These are phyloP conservation scores for Metschnikowia dekortorum DNA, from an alignment of 805 yeast genomes.

Conservation along the genomic window DNA sequence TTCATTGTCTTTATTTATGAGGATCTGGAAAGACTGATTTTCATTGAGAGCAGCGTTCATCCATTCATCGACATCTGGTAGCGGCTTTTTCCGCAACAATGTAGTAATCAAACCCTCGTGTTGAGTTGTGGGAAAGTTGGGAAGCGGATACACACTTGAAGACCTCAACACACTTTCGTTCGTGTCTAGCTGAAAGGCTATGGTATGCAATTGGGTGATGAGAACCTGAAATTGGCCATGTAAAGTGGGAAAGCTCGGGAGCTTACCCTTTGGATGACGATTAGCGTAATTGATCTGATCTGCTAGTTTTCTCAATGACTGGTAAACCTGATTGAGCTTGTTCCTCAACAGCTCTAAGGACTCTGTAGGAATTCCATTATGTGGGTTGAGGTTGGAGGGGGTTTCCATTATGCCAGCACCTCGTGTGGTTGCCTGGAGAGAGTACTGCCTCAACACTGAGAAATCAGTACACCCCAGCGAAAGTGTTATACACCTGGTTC, in stretches of 20 bases:
- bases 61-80: slow-evolving; percentile 93
- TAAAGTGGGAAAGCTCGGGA: slow-evolving; percentile 55
- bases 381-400: slow-evolving; percentile 29
- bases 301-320: slow-evolving; percentile 34
- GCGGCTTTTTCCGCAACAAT: slow-evolving; percentile 74
- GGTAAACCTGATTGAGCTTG: slow-evolving; percentile 39
- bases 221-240: slow-evolving; percentile 83
- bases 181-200: slow-evolving; percentile 63
- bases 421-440: neutral
- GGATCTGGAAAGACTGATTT: slow-evolving; percentile 21
- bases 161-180: slow-evolving; percentile 55
- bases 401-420: slow-evolving; percentile 2
- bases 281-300: slow-evolving; percentile 35
- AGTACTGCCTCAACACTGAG: neutral
- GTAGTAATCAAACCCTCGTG: slow-evolving; percentile 83
- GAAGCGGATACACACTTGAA: slow-evolving; percentile 79
- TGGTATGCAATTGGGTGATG: slow-evolving; percentile 73
- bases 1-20: slow-evolving; percentile 48
- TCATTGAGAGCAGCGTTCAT: slow-evolving; percentile 35
- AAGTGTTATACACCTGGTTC: too few relatives aligned
- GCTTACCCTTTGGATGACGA: slow-evolving; percentile 33
- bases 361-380: slow-evolving; percentile 31
- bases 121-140: slow-evolving; percentile 78
- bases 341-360: slow-evolving; percentile 39
- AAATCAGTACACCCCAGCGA: slow-evolving; percentile 1